A percentile compares a stretch with the other conserved stretches of the same genome.
These are phyloP conservation scores for Colletotrichum cuscutae DNA, from an alignment of 2,329 filamentous ascomycete genomes.

Conservation along the genomic window DNA sequence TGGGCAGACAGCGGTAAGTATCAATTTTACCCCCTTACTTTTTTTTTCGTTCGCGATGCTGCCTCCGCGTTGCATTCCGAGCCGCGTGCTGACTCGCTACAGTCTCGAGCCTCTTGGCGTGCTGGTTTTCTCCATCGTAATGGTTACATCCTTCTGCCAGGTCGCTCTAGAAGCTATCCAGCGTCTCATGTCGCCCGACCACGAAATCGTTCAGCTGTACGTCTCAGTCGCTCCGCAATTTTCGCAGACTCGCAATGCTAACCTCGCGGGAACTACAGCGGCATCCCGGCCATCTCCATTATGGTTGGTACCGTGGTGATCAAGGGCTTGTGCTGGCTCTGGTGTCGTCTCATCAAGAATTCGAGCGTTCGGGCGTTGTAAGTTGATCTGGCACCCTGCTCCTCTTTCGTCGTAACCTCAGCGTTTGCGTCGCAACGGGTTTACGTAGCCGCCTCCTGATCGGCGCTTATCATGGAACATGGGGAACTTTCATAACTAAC, in stretches of 20 bases:
- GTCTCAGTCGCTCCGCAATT: constrained; percentile 30
- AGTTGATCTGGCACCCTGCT: constrained; percentile 41
- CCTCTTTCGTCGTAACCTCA: constrained; percentile 8
- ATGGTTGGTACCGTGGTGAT: constrained; percentile 86
- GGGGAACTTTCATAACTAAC: constrained; percentile 33
- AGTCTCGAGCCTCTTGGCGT: constrained; percentile 83
- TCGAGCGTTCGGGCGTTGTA: constrained; percentile 84
- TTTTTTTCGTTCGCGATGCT: background rate
- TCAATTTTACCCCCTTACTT: background rate
- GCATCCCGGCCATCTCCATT: constrained; percentile 77
- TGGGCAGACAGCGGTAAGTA: constrained; percentile 72
- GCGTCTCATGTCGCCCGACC: constrained; percentile 69
- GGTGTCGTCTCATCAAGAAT: constrained; percentile 88
- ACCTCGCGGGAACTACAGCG: constrained; percentile 43
- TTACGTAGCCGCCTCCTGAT: constrained; percentile 12
- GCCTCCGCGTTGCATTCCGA: constrained; percentile 15
- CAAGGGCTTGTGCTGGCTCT: constrained; percentile 86
- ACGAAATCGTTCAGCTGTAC: constrained; percentile 75
- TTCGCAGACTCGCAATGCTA: constrained; percentile 24
- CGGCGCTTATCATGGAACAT: constrained; percentile 40
- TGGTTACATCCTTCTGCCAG: constrained; percentile 87
- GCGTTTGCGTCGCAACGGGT: constrained; percentile 12
- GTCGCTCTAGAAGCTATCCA: constrained; percentile 77
- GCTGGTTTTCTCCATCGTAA: constrained; percentile 84
- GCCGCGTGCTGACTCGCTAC: constrained; percentile 16